These are phyloP conservation scores for Clonostachys solani DNA, from an alignment of 2,329 filamentous ascomycete species.

Conservation along the genomic window DNA sequence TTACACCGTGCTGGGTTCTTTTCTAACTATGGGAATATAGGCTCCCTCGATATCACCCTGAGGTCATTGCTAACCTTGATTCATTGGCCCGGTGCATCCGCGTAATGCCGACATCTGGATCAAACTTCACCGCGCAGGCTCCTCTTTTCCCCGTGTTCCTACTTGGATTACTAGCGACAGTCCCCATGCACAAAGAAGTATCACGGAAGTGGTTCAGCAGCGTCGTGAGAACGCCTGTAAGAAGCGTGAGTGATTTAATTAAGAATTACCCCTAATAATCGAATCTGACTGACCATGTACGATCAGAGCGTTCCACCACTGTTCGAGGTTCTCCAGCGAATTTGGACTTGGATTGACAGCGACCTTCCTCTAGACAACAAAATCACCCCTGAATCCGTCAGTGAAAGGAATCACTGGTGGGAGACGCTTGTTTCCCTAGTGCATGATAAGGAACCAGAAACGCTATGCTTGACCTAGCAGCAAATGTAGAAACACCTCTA, in stretches of 20 bases:
- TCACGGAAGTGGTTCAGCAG: conserved; percentile 27
- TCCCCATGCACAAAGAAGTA: conserved; percentile 15
- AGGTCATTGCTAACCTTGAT: conserved; percentile 20
- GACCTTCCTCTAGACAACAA: conserved; percentile 12
- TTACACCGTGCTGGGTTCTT: background rate
- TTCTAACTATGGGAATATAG: conserved; percentile 9
- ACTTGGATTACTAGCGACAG: conserved; percentile 27
- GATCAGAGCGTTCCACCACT: conserved; percentile 34
- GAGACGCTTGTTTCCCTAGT: conserved; percentile 28
- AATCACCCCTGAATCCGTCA: conserved; percentile 10
- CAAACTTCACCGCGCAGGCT: conserved; percentile 33
- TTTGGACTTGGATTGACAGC: conserved; percentile 26
- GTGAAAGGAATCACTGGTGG: conserved; percentile 29
- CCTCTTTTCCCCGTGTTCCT: conserved; percentile 34
- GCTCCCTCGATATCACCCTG: conserved; percentile 27
- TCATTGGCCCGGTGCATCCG: conserved; percentile 29
- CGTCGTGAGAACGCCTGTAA: conserved; percentile 27
- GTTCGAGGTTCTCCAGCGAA: conserved; percentile 21
- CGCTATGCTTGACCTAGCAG: conserved; percentile 29
- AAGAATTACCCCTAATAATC: too few species aligned
- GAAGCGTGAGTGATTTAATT: conserved; percentile 26
- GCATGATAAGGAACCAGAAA: conserved; percentile 21
- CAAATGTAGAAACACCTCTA: conserved; percentile 4
- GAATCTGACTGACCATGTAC: background rate
- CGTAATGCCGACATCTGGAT: conserved; percentile 34